Evolutionary conservation across 129 eudicot genomes (phyloP).

Genomic region (carrot (Daucus carota)): DNA sequence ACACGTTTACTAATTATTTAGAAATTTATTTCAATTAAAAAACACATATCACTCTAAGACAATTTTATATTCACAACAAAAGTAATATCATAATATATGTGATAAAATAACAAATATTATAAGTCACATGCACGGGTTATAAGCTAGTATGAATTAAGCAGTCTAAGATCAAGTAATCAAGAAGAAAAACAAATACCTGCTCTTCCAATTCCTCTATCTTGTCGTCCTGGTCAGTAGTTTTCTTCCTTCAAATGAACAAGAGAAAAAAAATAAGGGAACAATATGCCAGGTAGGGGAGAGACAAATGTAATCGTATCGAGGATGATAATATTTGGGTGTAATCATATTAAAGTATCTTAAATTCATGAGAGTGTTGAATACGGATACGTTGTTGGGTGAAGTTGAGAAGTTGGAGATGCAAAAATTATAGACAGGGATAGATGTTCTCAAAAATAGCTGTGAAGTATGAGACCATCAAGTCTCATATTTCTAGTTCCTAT

Average conservation of each 20-base stretch:
- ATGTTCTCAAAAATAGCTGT: background rate
- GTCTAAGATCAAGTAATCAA: background rate
- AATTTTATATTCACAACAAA: no score
- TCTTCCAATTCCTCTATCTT: constrained; percentile 75
- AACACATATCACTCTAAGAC: no score
- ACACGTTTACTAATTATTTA: no score
- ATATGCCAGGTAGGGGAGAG: background rate
- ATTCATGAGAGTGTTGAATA: background rate
- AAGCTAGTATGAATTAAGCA: background rate
- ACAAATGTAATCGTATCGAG: background rate
- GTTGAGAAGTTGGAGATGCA: background rate
- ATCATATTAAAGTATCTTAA: background rate
- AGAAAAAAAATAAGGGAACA: background rate
- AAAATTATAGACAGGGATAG: background rate
- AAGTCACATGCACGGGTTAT: no score
- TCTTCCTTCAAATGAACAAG: constrained; percentile 43
- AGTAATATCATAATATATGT: no score
- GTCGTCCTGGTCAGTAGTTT: constrained; percentile 39
- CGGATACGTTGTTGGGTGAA: background rate
- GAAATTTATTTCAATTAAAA: no score
- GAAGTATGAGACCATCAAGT: no score
- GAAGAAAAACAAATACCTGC: constrained; percentile 39
- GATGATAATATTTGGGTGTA: no score
- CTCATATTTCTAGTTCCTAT: no score
- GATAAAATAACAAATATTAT: no score